A percentile compares a stretch with the other conserved stretches of the same genome.
phyloP scores from a whole-genome alignment of 371 early-diverging fungal genomes.

The Mucor lusitanicus region DNA sequence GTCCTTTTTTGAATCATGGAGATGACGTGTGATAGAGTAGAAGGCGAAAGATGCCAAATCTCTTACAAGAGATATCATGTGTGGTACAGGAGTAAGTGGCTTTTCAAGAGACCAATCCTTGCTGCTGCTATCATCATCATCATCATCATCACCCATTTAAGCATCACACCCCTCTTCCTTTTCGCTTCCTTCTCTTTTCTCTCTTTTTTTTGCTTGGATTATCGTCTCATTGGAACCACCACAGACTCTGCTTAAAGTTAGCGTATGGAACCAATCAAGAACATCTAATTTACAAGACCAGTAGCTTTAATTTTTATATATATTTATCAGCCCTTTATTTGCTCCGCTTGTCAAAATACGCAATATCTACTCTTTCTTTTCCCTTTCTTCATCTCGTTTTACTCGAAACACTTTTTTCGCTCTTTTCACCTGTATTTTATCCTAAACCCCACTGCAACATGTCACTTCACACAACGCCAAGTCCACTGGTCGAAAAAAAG shows the following conservation, averaged over 20 bases:
- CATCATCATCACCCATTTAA: not conserved
- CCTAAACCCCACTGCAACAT: not conserved
- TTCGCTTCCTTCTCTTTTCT: not conserved
- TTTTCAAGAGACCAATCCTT: not conserved
- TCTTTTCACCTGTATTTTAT: not conserved
- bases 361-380: not conserved
- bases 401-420: not conserved
- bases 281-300: not conserved
- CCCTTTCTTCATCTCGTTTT: not conserved
- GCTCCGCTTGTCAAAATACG: conserved; percentile 20
- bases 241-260: not conserved
- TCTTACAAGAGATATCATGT: conserved; percentile 5
- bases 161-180: not conserved
- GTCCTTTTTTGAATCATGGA: conserved; percentile 1
- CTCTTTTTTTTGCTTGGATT: not conserved
- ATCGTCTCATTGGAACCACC: not conserved
- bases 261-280: conserved; percentile 6
- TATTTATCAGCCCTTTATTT: not conserved
- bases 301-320: not conserved
- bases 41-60: not conserved
- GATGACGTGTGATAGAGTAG: conserved; percentile 5
- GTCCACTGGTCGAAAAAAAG: not conserved
- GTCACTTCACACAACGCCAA: not conserved
- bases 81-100: conserved; percentile 8
- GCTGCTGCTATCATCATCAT: not conserved